phyloP scores from a whole-genome alignment of 179 eudicot species.

The Actinidia chinensis region DNA sequence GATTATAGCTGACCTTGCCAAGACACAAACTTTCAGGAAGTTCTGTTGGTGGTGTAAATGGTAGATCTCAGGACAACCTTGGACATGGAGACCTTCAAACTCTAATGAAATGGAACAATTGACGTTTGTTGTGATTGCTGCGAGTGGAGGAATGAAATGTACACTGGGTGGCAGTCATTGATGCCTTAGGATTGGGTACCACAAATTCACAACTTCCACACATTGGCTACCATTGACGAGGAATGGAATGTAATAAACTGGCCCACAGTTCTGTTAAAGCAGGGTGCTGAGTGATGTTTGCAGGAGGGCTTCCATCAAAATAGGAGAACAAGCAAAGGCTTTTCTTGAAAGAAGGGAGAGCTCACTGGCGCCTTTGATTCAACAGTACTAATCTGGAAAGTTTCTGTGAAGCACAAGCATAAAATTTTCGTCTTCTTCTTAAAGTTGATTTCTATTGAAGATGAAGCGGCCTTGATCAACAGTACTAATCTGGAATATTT shows the following conservation, averaged over 20 bases:
- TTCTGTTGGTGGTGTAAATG: slow-evolving; percentile 67
- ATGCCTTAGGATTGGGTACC: slow-evolving; percentile 82
- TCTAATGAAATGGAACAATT: slow-evolving; percentile 99
- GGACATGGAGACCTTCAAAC: slow-evolving; percentile 96
- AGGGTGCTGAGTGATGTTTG: slow-evolving; percentile 66
- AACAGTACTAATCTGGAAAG: too few relatives aligned
- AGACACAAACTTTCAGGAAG: slow-evolving; percentile 68
- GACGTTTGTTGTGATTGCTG: slow-evolving; percentile 90
- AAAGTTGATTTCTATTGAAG: too few relatives aligned
- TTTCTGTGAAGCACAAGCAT: too few relatives aligned
- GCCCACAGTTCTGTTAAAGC: slow-evolving; percentile 93
- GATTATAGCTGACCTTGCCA: slow-evolving; percentile 78
- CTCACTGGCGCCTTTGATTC: slow-evolving; percentile 71
- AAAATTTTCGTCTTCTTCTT: too few relatives aligned
- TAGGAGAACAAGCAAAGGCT: slow-evolving; percentile 97
- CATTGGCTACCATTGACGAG: slow-evolving; percentile 95
- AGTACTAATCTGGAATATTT: slow-evolving; percentile 88
- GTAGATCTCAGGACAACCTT: slow-evolving; percentile 88
- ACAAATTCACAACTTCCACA: slow-evolving; percentile 91
- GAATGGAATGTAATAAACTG: slow-evolving; percentile 99
- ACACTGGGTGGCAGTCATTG: slow-evolving; percentile 87
- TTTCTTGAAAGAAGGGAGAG: slow-evolving; percentile 93
- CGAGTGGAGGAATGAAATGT: slow-evolving; percentile 99
- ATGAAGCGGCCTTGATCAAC: too few relatives aligned
- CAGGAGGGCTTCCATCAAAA: slow-evolving; percentile 97